A percentile compares a stretch with the other conserved stretches of the same genome.
Evolutionary conservation across 225 moss, liverwort and hornwort genomes (phyloP).

Genomic region (Asterella californica): DNA sequence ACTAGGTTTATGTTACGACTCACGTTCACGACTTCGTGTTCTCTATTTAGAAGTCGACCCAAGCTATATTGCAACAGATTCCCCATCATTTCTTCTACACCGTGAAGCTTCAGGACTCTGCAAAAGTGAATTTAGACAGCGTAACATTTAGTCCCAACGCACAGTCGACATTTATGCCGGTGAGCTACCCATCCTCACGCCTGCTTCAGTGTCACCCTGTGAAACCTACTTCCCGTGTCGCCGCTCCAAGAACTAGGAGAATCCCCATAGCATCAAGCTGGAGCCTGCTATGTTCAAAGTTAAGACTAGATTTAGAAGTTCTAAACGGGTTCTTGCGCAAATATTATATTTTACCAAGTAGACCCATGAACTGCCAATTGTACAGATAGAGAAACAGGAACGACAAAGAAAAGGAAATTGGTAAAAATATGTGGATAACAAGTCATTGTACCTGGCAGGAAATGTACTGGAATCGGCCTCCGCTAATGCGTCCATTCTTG

Average conservation of each 20-base stretch:
- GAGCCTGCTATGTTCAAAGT: background rate
- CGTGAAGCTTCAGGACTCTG: conserved; percentile 50
- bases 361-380: background rate
- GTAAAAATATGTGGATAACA: background rate
- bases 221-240: background rate
- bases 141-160: conserved; percentile 32
- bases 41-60: conserved; percentile 37
- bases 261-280: too few species aligned
- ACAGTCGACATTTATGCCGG: background rate
- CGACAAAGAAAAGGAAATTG: background rate
- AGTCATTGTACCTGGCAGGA: conserved; percentile 22
- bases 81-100: conserved; percentile 50
- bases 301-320: background rate
- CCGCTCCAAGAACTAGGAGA: background rate
- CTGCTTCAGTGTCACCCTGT: background rate
- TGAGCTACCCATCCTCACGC: background rate
- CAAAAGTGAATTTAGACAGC: conserved; percentile 44
- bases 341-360: background rate
- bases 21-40: conserved; percentile 36
- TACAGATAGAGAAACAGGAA: background rate
- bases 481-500: conserved; percentile 4
- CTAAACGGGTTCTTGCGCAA: background rate
- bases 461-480: conserved; percentile 4
- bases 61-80: conserved; percentile 41
- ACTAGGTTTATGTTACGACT: conserved; percentile 25